Conservation (phyloP, 768 basidiomycete species). For the Cyathus striatus region DNA sequence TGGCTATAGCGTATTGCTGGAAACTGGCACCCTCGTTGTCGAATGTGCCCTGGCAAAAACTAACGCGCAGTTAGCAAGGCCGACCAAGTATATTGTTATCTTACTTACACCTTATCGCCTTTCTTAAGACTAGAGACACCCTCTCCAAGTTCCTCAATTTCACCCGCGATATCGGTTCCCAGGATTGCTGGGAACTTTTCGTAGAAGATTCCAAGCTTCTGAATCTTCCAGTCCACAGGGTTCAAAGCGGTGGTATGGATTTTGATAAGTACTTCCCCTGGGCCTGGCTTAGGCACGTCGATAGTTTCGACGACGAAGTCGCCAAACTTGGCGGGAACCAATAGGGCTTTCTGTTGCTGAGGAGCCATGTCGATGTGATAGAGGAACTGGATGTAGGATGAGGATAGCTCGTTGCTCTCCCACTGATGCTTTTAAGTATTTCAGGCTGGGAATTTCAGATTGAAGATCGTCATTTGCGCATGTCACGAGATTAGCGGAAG, state of each 20-base stretch:
- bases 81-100: background rate
- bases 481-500: too few species aligned
- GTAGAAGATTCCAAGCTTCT: constrained; percentile 32
- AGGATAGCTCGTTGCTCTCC: too few species aligned
- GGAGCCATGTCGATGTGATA: constrained; percentile 3
- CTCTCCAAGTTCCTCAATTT: constrained; percentile 42
- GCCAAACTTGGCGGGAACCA: constrained; percentile 15
- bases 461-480: too few species aligned
- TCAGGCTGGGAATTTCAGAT: too few species aligned
- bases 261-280: constrained; percentile 44
- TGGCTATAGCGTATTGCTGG: constrained; percentile 34
- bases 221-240: constrained; percentile 50
- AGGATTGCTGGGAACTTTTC: constrained; percentile 39
- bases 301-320: constrained; percentile 23
- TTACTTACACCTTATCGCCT: constrained; percentile 45
- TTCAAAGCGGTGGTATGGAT: constrained; percentile 43
- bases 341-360: constrained; percentile 19
- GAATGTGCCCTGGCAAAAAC: constrained; percentile 7
- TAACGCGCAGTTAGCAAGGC: background rate
- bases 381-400: too few species aligned
- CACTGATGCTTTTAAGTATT: too few species aligned
- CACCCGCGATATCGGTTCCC: constrained; percentile 45
- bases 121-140: constrained; percentile 40
- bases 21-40: constrained; percentile 28
- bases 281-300: constrained; percentile 36